phyloP scores from a whole-genome alignment of 768 basidiomycete genomes.

The Naematelia encephala region DNA sequence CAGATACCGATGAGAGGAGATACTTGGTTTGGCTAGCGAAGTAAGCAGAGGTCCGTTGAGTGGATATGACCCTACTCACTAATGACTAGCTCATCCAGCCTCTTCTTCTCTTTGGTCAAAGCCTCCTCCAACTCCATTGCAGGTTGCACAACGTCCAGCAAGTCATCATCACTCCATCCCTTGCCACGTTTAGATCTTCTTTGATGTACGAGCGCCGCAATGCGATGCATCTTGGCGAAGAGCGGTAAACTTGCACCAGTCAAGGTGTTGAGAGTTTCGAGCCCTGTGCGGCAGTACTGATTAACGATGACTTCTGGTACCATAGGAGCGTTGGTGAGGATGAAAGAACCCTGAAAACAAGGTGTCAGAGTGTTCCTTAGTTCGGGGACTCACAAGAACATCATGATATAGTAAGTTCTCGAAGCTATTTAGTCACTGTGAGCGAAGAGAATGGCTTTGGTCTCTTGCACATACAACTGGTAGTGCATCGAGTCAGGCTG shows the following conservation, averaged over 20 bases:
- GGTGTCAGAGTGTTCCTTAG: neutral
- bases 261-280: conserved; percentile 28
- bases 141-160: conserved; percentile 23
- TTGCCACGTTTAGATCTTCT: conserved; percentile 14
- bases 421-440: conserved; percentile 18
- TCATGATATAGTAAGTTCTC: conserved; percentile 40
- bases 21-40: conserved; percentile 28
- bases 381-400: conserved; percentile 20
- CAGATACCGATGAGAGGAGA: conserved; percentile 34
- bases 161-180: conserved; percentile 30
- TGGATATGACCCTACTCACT: no score
- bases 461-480: conserved; percentile 27
- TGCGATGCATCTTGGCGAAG: conserved; percentile 29
- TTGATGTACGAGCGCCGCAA: conserved; percentile 21
- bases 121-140: conserved; percentile 26
- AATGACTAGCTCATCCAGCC: conserved; percentile 24
- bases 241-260: conserved; percentile 32
- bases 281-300: conserved; percentile 7
- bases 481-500: conserved; percentile 23
- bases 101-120: conserved; percentile 22
- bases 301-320: conserved; percentile 7
- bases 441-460: no score
- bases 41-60: no score
- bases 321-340: conserved; percentile 22
- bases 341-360: conserved; percentile 20